These are phyloP conservation scores for Ophidiomyces ophidiicola DNA, from an alignment of 2,329 filamentous ascomycete genomes.

Conservation along the genomic window DNA sequence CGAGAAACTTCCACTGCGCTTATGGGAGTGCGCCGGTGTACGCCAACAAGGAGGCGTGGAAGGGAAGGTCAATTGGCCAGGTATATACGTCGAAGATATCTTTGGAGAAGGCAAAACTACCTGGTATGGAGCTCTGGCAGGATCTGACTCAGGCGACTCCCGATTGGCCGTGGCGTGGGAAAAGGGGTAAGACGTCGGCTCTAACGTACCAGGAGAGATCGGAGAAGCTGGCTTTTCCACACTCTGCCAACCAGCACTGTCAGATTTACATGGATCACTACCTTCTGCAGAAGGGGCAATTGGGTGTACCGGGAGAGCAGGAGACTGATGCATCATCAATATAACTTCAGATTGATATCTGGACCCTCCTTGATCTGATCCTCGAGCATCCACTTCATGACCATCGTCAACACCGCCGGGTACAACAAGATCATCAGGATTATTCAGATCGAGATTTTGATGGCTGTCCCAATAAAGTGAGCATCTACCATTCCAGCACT, in stretches of 20 bases:
- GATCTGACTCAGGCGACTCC: slow-evolving; percentile 23
- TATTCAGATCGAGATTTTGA: slow-evolving; percentile 49
- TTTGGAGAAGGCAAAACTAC: slow-evolving; percentile 29
- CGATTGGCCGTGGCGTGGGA: slow-evolving; percentile 32
- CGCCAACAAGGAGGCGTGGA: slow-evolving; percentile 24
- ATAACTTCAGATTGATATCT: neutral
- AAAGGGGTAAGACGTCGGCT: slow-evolving; percentile 49
- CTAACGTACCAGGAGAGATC: slow-evolving; percentile 16
- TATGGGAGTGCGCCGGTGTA: slow-evolving; percentile 48
- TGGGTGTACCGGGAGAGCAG: neutral
- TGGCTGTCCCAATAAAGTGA: slow-evolving; percentile 75
- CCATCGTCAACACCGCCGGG: slow-evolving; percentile 63
- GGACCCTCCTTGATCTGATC: slow-evolving; percentile 2
- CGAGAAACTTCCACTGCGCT: slow-evolving; percentile 74
- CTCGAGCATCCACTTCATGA: slow-evolving; percentile 37
- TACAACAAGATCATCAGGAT: slow-evolving; percentile 53
- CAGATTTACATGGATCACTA: neutral
- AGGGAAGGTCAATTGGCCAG: slow-evolving; percentile 20
- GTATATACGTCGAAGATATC: slow-evolving; percentile 12
- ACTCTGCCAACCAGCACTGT: neutral
- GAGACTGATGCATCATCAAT: neutral
- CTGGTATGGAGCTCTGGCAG: slow-evolving; percentile 31
- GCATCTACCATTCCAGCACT: slow-evolving; percentile 90
- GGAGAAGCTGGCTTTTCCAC: slow-evolving; percentile 3
- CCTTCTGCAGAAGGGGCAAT: neutral